Percentiles rank a stretch among this genome's conserved stretches.
Conservation (phyloP, 2,329 filamentous ascomycete genomes). For the Pseudocercospora eumusae region DNA sequence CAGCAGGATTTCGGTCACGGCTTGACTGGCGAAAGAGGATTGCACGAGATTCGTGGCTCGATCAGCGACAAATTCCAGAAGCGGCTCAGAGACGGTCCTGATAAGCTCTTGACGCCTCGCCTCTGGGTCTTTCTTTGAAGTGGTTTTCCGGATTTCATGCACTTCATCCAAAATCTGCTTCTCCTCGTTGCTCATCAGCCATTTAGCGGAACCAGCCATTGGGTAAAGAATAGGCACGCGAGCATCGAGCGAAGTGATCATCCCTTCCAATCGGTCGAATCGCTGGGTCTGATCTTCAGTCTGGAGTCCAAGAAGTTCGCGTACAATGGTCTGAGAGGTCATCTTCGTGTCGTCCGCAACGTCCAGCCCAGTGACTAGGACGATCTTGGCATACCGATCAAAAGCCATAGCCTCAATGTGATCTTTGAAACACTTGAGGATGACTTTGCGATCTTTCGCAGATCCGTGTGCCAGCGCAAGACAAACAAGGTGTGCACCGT, state of each 20-base stretch:
- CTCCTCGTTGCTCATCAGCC: conserved; percentile 65
- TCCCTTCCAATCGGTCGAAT: conserved; percentile 60
- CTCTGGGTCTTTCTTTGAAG: conserved; percentile 88
- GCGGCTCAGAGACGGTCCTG: conserved; percentile 68
- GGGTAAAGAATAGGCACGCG: conserved; percentile 75
- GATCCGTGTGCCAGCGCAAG: conserved; percentile 79
- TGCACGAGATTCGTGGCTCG: conserved; percentile 68
- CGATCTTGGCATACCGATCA: conserved; percentile 74
- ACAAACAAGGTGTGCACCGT: conserved; percentile 78
- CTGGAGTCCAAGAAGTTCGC: conserved; percentile 74
- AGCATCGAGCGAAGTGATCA: conserved; percentile 67
- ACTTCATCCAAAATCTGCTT: conserved; percentile 71
- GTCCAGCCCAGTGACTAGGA: conserved; percentile 84
- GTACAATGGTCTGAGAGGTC: conserved; percentile 83
- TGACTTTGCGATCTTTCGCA: conserved; percentile 89
- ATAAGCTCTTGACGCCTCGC: conserved; percentile 74
- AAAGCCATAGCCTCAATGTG: conserved; percentile 81
- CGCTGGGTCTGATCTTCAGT: conserved; percentile 49
- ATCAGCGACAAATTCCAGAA: conserved; percentile 72
- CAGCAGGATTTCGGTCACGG: conserved; percentile 80
- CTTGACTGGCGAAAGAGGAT: conserved; percentile 81
- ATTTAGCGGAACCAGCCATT: conserved; percentile 65
- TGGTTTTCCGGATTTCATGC: conserved; percentile 74
- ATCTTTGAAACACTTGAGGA: conserved; percentile 87
- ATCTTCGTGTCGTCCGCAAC: conserved; percentile 89